phyloP scores from a whole-genome alignment of 768 basidiomycete species.

The Clitopilus passeckerianus region DNA sequence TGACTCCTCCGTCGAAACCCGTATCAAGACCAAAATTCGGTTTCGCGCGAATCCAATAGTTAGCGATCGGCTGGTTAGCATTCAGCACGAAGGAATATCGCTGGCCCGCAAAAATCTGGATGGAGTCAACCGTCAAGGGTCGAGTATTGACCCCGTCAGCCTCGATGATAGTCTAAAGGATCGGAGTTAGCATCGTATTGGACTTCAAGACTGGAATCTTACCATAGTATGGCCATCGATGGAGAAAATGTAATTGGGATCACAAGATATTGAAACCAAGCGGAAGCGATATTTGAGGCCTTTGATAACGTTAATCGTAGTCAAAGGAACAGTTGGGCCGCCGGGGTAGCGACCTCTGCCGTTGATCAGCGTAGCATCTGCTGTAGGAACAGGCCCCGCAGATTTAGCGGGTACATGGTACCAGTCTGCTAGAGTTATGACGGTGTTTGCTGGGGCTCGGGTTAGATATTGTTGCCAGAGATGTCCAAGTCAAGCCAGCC shows the following conservation, averaged over 20 bases:
- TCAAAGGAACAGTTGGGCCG: constrained; percentile 24
- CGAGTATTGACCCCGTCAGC: constrained; percentile 34
- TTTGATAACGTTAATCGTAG: constrained; percentile 26
- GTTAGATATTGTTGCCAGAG: constrained; percentile 10
- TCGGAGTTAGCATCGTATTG: neutral
- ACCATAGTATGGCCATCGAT: constrained; percentile 34
- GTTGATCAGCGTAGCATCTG: constrained; percentile 31
- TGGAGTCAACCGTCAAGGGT: constrained; percentile 32
- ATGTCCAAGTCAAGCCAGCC: constrained; percentile 15
- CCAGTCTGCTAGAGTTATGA: constrained; percentile 39
- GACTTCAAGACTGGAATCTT: neutral
- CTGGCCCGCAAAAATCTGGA: constrained; percentile 42
- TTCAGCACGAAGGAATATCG: constrained; percentile 43
- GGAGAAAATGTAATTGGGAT: constrained; percentile 33
- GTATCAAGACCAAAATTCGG: constrained; percentile 22
- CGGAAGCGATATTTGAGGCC: constrained; percentile 27
- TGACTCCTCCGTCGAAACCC: constrained; percentile 19
- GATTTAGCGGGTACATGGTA: constrained; percentile 15
- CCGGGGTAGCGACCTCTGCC: constrained; percentile 29
- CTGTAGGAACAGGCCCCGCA: constrained; percentile 14
- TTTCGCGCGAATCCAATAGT: constrained; percentile 39
- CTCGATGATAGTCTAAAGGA: constrained; percentile 39
- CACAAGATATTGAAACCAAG: constrained; percentile 17
- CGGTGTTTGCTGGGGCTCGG: constrained; percentile 24
- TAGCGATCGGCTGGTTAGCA: constrained; percentile 21